Conservation (phyloP, 2,329 filamentous ascomycete species). For the Helminthosporium solani region DNA sequence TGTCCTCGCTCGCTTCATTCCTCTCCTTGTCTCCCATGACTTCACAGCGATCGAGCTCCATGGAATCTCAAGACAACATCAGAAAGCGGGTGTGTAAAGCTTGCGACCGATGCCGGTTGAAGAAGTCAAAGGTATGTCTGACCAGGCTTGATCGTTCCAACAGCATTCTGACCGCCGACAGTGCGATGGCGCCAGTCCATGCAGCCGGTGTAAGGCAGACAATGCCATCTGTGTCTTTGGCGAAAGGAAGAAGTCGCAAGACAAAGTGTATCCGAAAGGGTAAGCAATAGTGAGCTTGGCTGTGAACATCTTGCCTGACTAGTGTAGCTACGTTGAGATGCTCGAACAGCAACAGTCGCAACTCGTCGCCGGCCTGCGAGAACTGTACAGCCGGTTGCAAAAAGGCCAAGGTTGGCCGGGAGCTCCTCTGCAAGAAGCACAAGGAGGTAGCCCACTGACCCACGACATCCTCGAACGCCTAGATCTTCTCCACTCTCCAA, state of each 20-base stretch:
- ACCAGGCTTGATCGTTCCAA: neutral
- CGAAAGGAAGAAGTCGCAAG: conserved; percentile 65
- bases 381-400: conserved; percentile 57
- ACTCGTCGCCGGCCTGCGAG: conserved; percentile 61
- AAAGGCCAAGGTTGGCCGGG: conserved; percentile 59
- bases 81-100: conserved; percentile 67
- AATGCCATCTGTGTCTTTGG: conserved; percentile 67
- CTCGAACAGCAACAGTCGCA: conserved; percentile 65
- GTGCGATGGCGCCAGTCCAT: conserved; percentile 64
- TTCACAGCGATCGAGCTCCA: conserved; percentile 39
- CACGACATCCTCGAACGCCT: conserved; percentile 64
- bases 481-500: conserved; percentile 56
- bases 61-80: conserved; percentile 49
- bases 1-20: conserved; percentile 5
- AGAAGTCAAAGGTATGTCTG: conserved; percentile 62
- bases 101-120: conserved; percentile 64
- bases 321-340: conserved; percentile 62
- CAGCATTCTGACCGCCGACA: conserved; percentile 23
- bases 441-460: conserved; percentile 59
- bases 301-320: conserved; percentile 8
- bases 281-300: conserved; percentile 37
- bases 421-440: conserved; percentile 52
- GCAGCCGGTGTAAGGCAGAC: conserved; percentile 62
- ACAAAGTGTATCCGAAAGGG: conserved; percentile 70
- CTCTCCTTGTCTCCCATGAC: conserved; percentile 37